These are phyloP conservation scores for Luzula sylvatica DNA, from an alignment of 176 grass and related monocot genomes.

Conservation along the genomic window DNA sequence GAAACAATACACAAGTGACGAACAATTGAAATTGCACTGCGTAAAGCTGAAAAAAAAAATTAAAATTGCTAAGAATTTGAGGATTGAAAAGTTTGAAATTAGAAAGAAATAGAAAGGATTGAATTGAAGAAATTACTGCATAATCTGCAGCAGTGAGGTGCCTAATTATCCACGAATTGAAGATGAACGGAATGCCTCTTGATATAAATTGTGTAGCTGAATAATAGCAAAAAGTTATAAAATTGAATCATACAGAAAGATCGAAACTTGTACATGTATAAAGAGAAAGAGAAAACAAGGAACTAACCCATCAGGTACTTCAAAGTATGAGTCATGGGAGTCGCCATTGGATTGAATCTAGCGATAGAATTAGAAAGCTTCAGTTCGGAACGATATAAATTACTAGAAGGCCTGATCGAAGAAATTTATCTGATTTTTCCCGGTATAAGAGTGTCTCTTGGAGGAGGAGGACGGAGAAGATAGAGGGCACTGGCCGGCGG, in stretches of 20 bases:
- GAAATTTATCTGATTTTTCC: no score
- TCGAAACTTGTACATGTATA: neutral
- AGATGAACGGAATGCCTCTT: conserved; percentile 73
- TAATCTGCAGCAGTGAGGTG: conserved; percentile 61
- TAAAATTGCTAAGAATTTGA: conserved; percentile 9
- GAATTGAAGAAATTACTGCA: conserved; percentile 29
- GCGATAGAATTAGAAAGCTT: no score
- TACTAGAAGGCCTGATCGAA: no score
- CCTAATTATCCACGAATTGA: conserved; percentile 91
- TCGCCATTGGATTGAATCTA: conserved; percentile 11
- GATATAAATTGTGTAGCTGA: conserved; percentile 87
- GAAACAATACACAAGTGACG: conserved; percentile 79
- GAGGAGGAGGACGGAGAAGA: neutral
- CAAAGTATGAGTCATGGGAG: conserved; percentile 50
- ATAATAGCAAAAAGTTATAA: conserved; percentile 5
- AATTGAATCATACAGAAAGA: conserved; percentile 7
- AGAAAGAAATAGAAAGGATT: conserved; percentile 3
- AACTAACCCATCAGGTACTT: conserved; percentile 78
- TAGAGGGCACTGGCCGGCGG: neutral
- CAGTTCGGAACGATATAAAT: no score
- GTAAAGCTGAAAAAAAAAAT: conserved; percentile 41
- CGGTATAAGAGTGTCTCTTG: no score
- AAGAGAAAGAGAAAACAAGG: neutral
- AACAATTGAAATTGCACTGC: conserved; percentile 92
- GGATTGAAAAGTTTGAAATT: neutral